Percentiles rank a stretch among this genome's conserved stretches.
Conservation (phyloP, 768 basidiomycete genomes). For the Auriculariales sp. region DNA sequence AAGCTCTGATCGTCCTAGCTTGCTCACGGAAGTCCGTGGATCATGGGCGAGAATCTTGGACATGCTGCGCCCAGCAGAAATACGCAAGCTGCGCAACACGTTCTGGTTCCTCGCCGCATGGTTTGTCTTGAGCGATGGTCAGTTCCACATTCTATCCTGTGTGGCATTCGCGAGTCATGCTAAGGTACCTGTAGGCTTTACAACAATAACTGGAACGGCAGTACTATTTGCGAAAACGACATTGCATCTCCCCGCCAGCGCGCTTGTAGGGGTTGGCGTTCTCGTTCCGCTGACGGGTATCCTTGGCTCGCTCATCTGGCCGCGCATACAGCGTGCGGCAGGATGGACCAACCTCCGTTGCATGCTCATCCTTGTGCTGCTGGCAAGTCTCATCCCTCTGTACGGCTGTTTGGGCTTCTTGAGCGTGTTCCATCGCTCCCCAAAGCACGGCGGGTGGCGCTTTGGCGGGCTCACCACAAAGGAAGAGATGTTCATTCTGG, state of each 20-base stretch:
- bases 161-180: neutral
- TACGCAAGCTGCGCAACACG: slow-evolving; percentile 62
- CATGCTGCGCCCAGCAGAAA: slow-evolving; percentile 63
- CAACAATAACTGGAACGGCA: slow-evolving; percentile 84
- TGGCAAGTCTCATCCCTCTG: slow-evolving; percentile 52
- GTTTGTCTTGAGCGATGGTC: slow-evolving; percentile 89
- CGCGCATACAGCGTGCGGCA: slow-evolving; percentile 48
- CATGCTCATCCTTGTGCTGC: slow-evolving; percentile 48
- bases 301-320: slow-evolving; percentile 72
- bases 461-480: slow-evolving; percentile 68
- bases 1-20: slow-evolving; percentile 25
- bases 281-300: slow-evolving; percentile 71
- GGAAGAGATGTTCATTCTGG: slow-evolving; percentile 74
- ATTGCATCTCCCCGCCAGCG: slow-evolving; percentile 62
- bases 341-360: slow-evolving; percentile 54
- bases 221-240: slow-evolving; percentile 86
- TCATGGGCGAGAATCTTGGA: slow-evolving; percentile 66
- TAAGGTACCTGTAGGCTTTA: slow-evolving; percentile 44
- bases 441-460: slow-evolving; percentile 16
- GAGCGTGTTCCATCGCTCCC: slow-evolving; percentile 24
- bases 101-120: slow-evolving; percentile 86
- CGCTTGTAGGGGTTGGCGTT: slow-evolving; percentile 67
- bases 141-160: slow-evolving; percentile 10
- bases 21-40: slow-evolving; percentile 34
- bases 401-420: slow-evolving; percentile 81